These are phyloP conservation scores for Zoysia japonica DNA, from an alignment of 176 grass and related monocot species.

Conservation along the genomic window DNA sequence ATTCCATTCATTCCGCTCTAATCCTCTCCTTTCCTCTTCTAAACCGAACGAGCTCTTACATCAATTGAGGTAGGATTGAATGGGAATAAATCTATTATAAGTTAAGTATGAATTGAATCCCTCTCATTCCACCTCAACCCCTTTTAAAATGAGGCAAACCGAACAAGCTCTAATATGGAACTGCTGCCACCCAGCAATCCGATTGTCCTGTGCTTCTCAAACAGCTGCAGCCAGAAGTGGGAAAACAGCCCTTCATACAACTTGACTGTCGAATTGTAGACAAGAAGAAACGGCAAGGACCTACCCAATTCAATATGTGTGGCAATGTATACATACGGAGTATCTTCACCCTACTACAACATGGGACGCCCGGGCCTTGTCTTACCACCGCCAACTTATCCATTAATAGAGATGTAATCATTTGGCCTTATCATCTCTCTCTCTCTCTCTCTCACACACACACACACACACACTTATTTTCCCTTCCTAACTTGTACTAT, in stretches of 20 bases:
- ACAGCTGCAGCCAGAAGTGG: slow-evolving; percentile 1
- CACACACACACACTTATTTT: not conserved
- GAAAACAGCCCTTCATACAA: slow-evolving; percentile 10
- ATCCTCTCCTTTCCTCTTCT: no score
- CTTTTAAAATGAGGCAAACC: no score
- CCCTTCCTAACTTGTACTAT: slow-evolving; percentile 35
- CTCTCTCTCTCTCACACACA: not conserved
- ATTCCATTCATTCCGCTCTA: no score
- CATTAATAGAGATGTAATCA: slow-evolving; percentile 50
- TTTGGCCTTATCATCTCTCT: slow-evolving; percentile 45
- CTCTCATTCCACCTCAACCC: no score
- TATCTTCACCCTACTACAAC: slow-evolving; percentile 30
- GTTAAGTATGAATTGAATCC: no score
- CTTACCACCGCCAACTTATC: slow-evolving; percentile 45
- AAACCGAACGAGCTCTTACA: no score
- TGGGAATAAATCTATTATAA: no score
- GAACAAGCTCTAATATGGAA: not conserved
- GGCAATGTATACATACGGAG: slow-evolving; percentile 1
- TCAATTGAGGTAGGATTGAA: no score
- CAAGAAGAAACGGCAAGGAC: slow-evolving; percentile 16
- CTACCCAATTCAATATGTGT: slow-evolving; percentile 2
- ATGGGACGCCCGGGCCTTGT: slow-evolving; percentile 42
- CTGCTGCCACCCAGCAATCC: not conserved
- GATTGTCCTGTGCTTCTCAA: not conserved
- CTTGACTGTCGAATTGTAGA: slow-evolving; percentile 22